phyloP scores from a whole-genome alignment of 2,329 filamentous ascomycete genomes.

The Diaporthe sp. region DNA sequence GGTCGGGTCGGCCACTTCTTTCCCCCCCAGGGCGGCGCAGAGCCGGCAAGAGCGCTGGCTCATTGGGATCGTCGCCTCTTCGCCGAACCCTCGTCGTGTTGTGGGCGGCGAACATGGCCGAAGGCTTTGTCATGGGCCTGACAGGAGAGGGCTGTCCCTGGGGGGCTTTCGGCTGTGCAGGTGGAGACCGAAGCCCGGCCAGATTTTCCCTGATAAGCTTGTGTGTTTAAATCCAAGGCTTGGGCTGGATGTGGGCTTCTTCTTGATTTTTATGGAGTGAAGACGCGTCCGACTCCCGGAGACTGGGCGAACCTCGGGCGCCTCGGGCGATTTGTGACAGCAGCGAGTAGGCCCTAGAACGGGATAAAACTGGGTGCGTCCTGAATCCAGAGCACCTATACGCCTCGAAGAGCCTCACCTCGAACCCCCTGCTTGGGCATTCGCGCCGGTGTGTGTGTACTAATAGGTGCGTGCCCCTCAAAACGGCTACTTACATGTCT shows the following conservation, averaged over 20 bases:
- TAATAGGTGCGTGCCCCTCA: no score
- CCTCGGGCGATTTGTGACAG: not conserved
- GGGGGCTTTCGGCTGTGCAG: not conserved
- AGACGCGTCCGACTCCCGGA: not conserved
- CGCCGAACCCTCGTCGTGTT: conserved; percentile 7
- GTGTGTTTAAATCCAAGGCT: conserved; percentile 1
- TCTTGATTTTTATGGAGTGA: not conserved
- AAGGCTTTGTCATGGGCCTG: not conserved
- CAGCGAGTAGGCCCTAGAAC: not conserved
- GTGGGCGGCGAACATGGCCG: not conserved
- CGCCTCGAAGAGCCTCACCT: not conserved
- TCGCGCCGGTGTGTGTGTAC: not conserved
- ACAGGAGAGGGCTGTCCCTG: not conserved
- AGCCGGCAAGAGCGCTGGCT: not conserved
- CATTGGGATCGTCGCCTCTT: conserved; percentile 14
- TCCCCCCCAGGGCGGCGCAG: not conserved
- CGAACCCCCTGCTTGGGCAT: not conserved
- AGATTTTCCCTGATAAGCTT: conserved; percentile 20
- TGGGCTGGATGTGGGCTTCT: not conserved
- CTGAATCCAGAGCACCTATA: not conserved
- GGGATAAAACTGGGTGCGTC: not conserved
- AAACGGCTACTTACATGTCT: not conserved
- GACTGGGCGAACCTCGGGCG: not conserved
- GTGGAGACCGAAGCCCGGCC: not conserved
- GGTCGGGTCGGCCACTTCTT: not conserved